These are phyloP conservation scores for Cymodocea nodosa DNA, from an alignment of 116 monocot species.

Conservation along the genomic window DNA sequence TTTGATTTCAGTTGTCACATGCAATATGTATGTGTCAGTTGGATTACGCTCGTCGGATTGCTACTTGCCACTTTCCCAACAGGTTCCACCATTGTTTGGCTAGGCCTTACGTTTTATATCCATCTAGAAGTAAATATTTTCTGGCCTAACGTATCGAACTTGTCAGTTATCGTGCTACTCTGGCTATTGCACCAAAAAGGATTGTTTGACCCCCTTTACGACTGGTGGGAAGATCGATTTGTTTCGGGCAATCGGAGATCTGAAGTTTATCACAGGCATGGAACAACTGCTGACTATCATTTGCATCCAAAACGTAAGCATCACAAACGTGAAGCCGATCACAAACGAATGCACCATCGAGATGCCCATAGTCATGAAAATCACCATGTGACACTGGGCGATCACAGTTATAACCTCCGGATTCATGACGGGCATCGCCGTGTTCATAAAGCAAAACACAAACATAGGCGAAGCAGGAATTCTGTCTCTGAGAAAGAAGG, in stretches of 20 bases:
- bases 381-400: background rate
- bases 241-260: background rate
- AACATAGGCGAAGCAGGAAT: constrained; percentile 19
- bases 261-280: background rate
- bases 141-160: background rate
- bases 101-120: background rate
- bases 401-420: constrained; percentile 12
- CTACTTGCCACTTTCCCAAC: constrained; percentile 64
- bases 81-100: constrained; percentile 21
- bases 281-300: constrained; percentile 2
- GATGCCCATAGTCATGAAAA: constrained; percentile 12
- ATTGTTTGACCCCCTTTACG: constrained; percentile 65
- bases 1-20: constrained; percentile 82
- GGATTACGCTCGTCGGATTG: constrained; percentile 63
- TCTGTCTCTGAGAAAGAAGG: background rate
- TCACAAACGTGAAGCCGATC: constrained; percentile 6
- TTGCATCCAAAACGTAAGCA: constrained; percentile 8
- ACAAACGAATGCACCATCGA: constrained; percentile 18
- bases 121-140: background rate
- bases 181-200: constrained; percentile 95
- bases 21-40: constrained; percentile 68
- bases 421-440: constrained; percentile 15
- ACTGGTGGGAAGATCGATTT: constrained; percentile 56
- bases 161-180: constrained; percentile 45
- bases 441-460: constrained; percentile 24